phyloP scores from a whole-genome alignment of 148 eudicot species.

The Dysphania ambrosioides region DNA sequence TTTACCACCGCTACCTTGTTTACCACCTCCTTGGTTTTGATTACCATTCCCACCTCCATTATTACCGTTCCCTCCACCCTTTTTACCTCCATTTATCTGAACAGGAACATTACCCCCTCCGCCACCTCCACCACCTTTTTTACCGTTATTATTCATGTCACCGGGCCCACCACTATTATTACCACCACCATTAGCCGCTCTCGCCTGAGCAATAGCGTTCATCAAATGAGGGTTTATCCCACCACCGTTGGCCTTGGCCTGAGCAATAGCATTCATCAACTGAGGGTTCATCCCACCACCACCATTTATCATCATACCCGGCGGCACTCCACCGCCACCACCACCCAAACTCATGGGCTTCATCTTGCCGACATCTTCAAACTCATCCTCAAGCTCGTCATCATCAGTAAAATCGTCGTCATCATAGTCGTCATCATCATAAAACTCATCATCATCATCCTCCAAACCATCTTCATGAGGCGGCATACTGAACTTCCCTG shows the following conservation, averaged over 20 bases:
- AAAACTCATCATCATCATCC: constrained; percentile 20
- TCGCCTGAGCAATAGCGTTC: constrained; percentile 31
- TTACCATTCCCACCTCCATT: constrained; percentile 30
- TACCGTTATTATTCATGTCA: constrained; percentile 22
- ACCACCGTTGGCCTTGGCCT: constrained; percentile 35
- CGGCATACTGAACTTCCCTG: constrained; percentile 21
- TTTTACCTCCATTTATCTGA: constrained; percentile 34
- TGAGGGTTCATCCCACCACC: constrained; percentile 41
- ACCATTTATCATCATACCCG: constrained; percentile 16
- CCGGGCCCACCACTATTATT: constrained; percentile 16
- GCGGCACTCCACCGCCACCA: constrained; percentile 23
- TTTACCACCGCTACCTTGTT: constrained; percentile 40
- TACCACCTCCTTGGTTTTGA: constrained; percentile 36
- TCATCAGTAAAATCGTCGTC: constrained; percentile 39
- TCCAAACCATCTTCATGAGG: constrained; percentile 26
- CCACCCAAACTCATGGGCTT: constrained; percentile 43
- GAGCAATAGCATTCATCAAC: constrained; percentile 28
- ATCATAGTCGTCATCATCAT: constrained; percentile 33
- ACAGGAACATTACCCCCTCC: constrained; percentile 41
- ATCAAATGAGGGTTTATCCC: constrained; percentile 40
- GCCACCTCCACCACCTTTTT: constrained; percentile 24
- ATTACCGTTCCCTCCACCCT: constrained; percentile 26
- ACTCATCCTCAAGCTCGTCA: constrained; percentile 48
- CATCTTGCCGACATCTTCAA: constrained; percentile 57
- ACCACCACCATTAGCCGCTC: constrained; percentile 17